phyloP scores from a whole-genome alignment of 305 asterid genomes.

The Solanum hybrid region DNA sequence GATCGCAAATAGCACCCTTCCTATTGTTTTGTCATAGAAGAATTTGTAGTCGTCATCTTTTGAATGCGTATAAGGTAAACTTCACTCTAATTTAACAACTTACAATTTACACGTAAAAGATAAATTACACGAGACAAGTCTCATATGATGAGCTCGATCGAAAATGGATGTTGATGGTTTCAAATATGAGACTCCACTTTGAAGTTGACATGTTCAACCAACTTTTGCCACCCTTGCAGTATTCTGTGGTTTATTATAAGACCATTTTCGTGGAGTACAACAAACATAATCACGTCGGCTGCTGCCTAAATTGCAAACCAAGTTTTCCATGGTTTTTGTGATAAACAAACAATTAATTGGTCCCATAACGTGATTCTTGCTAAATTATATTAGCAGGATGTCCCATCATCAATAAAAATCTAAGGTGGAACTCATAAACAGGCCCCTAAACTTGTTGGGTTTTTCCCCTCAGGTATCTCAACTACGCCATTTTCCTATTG shows the following conservation, averaged over 20 bases:
- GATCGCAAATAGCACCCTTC: background rate
- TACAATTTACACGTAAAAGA: accelerated
- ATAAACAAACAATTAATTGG: background rate
- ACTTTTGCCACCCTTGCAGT: background rate
- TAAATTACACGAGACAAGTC: background rate
- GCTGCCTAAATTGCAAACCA: background rate
- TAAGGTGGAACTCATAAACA: no score
- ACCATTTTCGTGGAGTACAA: background rate
- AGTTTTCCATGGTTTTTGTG: background rate
- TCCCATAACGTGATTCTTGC: background rate
- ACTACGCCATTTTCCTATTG: no score
- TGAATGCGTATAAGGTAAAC: background rate
- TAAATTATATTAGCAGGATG: background rate
- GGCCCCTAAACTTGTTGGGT: no score
- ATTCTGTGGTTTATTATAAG: background rate
- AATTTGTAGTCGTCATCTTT: background rate
- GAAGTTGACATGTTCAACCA: background rate
- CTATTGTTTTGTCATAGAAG: background rate
- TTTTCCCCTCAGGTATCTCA: no score
- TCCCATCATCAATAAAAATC: background rate
- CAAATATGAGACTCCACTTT: background rate
- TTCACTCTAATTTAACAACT: background rate
- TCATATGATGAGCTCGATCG: background rate
- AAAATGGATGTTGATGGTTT: background rate
- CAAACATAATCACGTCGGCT: background rate